Evolutionary conservation across 202 grass and related monocot species (phyloP), one percentile per base, ranked within the genome.

Genomic region (Setaria italica): DNA sequence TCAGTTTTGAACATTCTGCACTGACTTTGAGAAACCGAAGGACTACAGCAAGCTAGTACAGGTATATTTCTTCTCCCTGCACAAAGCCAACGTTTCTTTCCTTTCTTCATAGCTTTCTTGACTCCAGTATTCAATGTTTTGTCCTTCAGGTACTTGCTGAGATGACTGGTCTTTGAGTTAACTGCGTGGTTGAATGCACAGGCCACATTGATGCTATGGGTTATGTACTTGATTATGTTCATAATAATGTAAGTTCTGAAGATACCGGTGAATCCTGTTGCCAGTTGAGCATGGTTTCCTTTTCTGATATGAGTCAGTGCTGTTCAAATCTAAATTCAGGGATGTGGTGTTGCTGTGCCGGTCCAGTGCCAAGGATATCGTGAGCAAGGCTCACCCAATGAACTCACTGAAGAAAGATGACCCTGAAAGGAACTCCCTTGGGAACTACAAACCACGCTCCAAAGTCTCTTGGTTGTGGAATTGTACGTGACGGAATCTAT

Each of bases 401-500:
- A 93, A 91, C 34, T 87, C 92, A 69, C 64, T 90, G 33, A 90
- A 70, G 47, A 85, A 91, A 60, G 51, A 90, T 47, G 58, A 91
- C 91, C 14, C 79, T 91, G 0, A 90, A 88, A 83, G 87, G 87
- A 47, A 90, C 94, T 54, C 90, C 88, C 85, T 87, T 43, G 88
- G 84, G 7, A 89, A 87, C 77, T 92, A 83, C 47, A 92, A 90
- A 46, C 84, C 84, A 10, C 67, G 7, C 53, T 79, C 80, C 14
- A 86, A 90, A 83, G 21, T 41, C 82, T 79, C 54, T 82, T 46
- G 9, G 79, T 84, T 68, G 79, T 84, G 2, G 74, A 93, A 19
- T 72, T 86, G 53, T 87, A 84, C 49, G 77, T 91, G 83, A 81
- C 7, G 16, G 85, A 85, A 83, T 86, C 86, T 51, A 7, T 57